These are phyloP conservation scores for Calonectria crousiana DNA, from an alignment of 2,329 filamentous ascomycete genomes.

Conservation along the genomic window DNA sequence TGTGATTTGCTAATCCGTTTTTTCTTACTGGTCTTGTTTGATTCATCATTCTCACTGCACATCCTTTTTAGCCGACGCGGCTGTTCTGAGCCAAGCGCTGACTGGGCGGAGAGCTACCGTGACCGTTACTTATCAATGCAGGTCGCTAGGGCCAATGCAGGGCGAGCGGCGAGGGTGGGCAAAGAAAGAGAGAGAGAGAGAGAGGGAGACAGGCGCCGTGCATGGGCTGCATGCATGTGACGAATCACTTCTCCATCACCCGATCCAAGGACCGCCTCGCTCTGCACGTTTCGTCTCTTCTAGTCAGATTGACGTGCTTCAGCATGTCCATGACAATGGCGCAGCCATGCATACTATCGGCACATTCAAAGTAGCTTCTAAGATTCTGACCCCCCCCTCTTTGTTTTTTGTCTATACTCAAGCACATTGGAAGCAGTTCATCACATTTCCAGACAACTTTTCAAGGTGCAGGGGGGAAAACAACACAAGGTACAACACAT, in stretches of 20 bases:
- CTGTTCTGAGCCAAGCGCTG: background rate
- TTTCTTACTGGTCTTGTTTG: background rate
- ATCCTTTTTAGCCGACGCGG: background rate
- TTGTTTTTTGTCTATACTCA: too few species aligned
- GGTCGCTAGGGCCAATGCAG: background rate
- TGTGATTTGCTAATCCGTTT: background rate
- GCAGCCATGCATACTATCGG: background rate
- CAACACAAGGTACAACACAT: slow-evolving; percentile 20
- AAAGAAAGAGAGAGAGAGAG: background rate
- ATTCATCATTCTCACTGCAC: background rate
- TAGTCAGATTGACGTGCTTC: slow-evolving; percentile 5
- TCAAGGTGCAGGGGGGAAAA: background rate
- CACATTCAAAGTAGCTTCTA: background rate
- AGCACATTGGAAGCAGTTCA: background rate
- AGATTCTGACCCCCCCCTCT: background rate
- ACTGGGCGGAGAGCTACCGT: background rate
- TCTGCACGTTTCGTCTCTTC: slow-evolving; percentile 7
- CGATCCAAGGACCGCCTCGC: slow-evolving; percentile 6
- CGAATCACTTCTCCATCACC: slow-evolving; percentile 20
- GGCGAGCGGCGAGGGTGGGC: background rate
- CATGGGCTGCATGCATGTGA: slow-evolving; percentile 15
- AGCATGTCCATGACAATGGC: background rate
- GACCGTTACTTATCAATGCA: slow-evolving; percentile 4
- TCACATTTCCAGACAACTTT: background rate
- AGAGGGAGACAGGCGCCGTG: slow-evolving; percentile 6